phyloP scores from a whole-genome alignment of 2,329 filamentous ascomycete genomes.

The Aspergillus sojae region DNA sequence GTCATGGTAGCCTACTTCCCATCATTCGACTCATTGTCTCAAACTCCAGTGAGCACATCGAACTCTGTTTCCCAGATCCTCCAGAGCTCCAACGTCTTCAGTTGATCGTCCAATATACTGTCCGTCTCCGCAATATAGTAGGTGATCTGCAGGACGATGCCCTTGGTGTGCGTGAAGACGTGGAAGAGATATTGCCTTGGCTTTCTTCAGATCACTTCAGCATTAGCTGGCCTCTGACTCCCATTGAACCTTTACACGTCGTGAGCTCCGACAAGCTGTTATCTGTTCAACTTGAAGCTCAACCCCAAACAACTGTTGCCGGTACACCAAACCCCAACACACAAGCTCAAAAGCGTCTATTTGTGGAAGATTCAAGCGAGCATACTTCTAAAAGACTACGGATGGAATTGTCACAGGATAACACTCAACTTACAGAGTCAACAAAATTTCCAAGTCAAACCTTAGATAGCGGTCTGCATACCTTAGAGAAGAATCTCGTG shows the following conservation, averaged over 20 bases:
- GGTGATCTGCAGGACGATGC: slow-evolving; percentile 48
- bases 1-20: slow-evolving; percentile 40
- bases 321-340: neutral
- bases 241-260: slow-evolving; percentile 42
- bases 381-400: slow-evolving; percentile 42
- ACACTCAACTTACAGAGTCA: slow-evolving; percentile 41
- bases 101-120: slow-evolving; percentile 37
- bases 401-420: slow-evolving; percentile 38
- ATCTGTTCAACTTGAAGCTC: slow-evolving; percentile 13
- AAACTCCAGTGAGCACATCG: slow-evolving; percentile 52
- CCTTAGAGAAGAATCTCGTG: slow-evolving; percentile 32
- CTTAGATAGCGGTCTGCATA: slow-evolving; percentile 31
- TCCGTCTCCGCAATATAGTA: slow-evolving; percentile 35
- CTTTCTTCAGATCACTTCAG: slow-evolving; percentile 40
- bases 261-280: slow-evolving; percentile 32
- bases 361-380: slow-evolving; percentile 36
- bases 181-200: slow-evolving; percentile 38
- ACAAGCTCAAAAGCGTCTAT: slow-evolving; percentile 32
- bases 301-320: slow-evolving; percentile 3
- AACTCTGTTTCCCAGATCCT: slow-evolving; percentile 44
- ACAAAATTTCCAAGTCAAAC: slow-evolving; percentile 35
- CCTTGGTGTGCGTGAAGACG: slow-evolving; percentile 43
- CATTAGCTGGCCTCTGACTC: slow-evolving; percentile 40
- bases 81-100: slow-evolving; percentile 37
- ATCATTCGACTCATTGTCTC: slow-evolving; percentile 48